Percentiles rank a stretch among this genome's conserved stretches.
Evolutionary conservation across 1,284 basidiomycete species (phyloP).

Genomic region (Naganishia albida): DNA sequence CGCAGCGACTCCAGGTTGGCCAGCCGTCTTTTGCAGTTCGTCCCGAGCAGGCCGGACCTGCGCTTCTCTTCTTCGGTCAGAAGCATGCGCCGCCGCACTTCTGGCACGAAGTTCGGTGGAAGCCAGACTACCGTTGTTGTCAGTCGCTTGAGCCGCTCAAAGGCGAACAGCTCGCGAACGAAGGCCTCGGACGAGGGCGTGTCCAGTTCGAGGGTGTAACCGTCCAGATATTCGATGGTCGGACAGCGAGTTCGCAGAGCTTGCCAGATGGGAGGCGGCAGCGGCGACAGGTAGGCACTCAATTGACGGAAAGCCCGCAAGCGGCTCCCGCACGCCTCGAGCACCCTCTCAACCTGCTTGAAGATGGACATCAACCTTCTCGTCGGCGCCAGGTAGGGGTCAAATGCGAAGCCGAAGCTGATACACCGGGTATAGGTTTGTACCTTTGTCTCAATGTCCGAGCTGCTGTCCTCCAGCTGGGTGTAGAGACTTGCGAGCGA

Average conservation of each 20-base stretch:
- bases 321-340: slow-evolving; percentile 5
- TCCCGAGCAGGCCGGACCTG: neutral
- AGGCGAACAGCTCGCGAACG: slow-evolving; percentile 1
- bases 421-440: slow-evolving; percentile 11
- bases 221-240: slow-evolving; percentile 8
- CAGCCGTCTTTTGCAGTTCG: neutral
- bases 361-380: neutral
- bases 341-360: neutral
- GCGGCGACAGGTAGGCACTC: slow-evolving; percentile 5
- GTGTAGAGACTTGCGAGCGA: neutral
- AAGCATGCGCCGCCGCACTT: neutral
- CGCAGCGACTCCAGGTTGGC: slow-evolving; percentile 12
- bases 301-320: slow-evolving; percentile 14
- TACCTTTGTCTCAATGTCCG: neutral
- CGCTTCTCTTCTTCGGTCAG: slow-evolving; percentile 19
- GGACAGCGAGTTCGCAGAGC: neutral
- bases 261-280: slow-evolving; percentile 4
- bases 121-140: slow-evolving; percentile 22
- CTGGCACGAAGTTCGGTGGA: slow-evolving; percentile 16
- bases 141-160: slow-evolving; percentile 1
- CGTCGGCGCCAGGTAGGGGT: neutral
- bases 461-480: neutral
- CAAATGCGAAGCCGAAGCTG: slow-evolving; percentile 19
- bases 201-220: slow-evolving; percentile 9
- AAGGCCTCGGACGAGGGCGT: slow-evolving; percentile 1